Conservation (phyloP, 2,329 filamentous ascomycete genomes). For the Colletotrichum melonis region DNA sequence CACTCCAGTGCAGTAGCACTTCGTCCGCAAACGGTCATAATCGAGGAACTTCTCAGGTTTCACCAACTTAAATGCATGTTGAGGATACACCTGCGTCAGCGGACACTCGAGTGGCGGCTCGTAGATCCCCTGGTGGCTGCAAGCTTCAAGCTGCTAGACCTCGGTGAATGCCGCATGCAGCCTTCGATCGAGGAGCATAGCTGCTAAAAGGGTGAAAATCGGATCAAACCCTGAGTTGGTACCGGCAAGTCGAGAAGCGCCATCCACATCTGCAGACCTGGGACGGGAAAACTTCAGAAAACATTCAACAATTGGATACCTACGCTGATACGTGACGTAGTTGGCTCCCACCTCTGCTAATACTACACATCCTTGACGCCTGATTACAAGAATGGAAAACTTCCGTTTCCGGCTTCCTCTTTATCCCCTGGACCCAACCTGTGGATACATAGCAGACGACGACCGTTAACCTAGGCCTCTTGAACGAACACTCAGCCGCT, state of each 20-base stretch:
- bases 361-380: not conserved
- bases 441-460: not conserved
- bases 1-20: not conserved
- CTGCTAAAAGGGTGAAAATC: not conserved
- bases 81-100: conserved; percentile 4
- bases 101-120: not conserved
- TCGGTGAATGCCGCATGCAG: conserved; percentile 15
- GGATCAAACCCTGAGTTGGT: not conserved
- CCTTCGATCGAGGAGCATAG: not conserved
- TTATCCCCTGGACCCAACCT: not conserved
- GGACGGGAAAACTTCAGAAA: not conserved
- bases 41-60: not conserved
- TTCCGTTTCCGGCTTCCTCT: conserved; percentile 21
- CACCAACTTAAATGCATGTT: not conserved
- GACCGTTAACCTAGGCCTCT: not conserved
- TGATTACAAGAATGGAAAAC: not conserved
- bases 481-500: not conserved
- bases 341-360: not conserved
- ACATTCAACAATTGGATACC: not conserved
- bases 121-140: not conserved
- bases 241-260: not conserved
- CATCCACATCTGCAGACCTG: too few species aligned
- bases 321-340: conserved; percentile 7
- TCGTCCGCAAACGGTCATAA: conserved; percentile 15
- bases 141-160: not conserved